A percentile compares a stretch with the other conserved stretches of the same genome.
Conservation (phyloP, 495 filamentous ascomycete species). For the Penicillium pancosmium region DNA sequence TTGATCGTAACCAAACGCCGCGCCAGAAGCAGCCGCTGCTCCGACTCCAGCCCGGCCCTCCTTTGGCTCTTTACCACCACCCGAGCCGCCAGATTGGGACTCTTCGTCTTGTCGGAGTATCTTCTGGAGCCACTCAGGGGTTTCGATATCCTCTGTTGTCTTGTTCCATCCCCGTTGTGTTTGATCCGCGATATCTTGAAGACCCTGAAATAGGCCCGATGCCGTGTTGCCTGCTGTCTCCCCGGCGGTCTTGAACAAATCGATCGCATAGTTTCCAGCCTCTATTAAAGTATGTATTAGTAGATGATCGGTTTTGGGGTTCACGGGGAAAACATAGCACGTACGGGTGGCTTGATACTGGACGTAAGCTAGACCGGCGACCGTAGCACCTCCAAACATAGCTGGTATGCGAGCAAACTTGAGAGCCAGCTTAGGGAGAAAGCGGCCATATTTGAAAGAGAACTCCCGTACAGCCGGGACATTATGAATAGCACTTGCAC, state of each 20-base stretch:
- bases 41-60: conserved; percentile 58
- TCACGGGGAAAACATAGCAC: conserved; percentile 30
- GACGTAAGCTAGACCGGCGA: conserved; percentile 86
- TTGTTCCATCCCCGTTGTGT: conserved; percentile 79
- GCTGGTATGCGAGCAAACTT: conserved; percentile 88
- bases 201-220: conserved; percentile 64
- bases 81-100: conserved; percentile 42
- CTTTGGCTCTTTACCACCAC: conserved; percentile 59
- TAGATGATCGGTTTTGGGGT: too few relatives aligned
- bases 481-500: conserved; percentile 73
- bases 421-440: conserved; percentile 83
- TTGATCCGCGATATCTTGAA: conserved; percentile 74
- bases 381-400: conserved; percentile 83
- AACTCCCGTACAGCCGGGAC: conserved; percentile 80
- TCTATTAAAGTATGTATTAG: conserved; percentile 46
- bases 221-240: conserved; percentile 69
- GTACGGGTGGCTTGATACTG: conserved; percentile 94
- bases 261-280: conserved; percentile 86
- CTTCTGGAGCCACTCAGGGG: conserved; percentile 86
- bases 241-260: conserved; percentile 70
- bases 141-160: conserved; percentile 74
- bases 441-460: conserved; percentile 69
- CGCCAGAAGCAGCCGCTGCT: conserved; percentile 62
- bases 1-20: conserved; percentile 77
- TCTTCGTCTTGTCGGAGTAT: conserved; percentile 64